phyloP scores from a whole-genome alignment of 2,329 filamentous ascomycete genomes.

The Monilinia laxa region DNA sequence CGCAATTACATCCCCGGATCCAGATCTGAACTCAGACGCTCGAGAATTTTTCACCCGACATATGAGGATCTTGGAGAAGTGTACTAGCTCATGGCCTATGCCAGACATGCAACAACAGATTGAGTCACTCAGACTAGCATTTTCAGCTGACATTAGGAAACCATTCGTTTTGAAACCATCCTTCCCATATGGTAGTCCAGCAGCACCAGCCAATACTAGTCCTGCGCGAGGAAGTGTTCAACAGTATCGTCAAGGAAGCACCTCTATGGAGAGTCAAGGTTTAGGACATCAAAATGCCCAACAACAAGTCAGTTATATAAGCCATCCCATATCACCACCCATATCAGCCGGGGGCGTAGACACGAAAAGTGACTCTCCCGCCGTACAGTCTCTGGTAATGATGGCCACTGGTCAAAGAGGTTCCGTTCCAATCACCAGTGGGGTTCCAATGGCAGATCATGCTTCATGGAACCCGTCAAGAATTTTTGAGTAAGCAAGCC shows the following conservation, averaged over 20 bases:
- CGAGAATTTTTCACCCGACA: slow-evolving; percentile 88
- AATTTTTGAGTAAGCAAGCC: slow-evolving; percentile 77
- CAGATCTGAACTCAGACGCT: slow-evolving; percentile 80
- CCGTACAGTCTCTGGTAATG: slow-evolving; percentile 70
- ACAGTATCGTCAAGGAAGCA: slow-evolving; percentile 37
- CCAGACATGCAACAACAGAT: slow-evolving; percentile 89
- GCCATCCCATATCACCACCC: slow-evolving; percentile 76
- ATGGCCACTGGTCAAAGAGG: slow-evolving; percentile 55
- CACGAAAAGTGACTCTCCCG: slow-evolving; percentile 74
- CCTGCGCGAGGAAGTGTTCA: slow-evolving; percentile 29
- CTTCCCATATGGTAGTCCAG: slow-evolving; percentile 82
- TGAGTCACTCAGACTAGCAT: slow-evolving; percentile 83
- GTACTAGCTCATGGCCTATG: slow-evolving; percentile 80
- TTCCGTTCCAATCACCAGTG: slow-evolving; percentile 48
- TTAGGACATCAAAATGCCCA: slow-evolving; percentile 53
- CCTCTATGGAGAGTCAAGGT: slow-evolving; percentile 44
- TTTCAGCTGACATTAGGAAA: slow-evolving; percentile 80
- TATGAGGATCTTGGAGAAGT: slow-evolving; percentile 89
- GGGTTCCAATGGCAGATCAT: slow-evolving; percentile 53
- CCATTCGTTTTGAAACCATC: slow-evolving; percentile 86
- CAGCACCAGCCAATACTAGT: slow-evolving; percentile 32
- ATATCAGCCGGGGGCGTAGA: slow-evolving; percentile 71
- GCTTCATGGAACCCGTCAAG: slow-evolving; percentile 79
- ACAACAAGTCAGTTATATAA: slow-evolving; percentile 62
- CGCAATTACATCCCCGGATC: slow-evolving; percentile 88